These are phyloP conservation scores for Angomonas ambiguus DNA, from an alignment of 208 protist genomes.

Conservation along the genomic window DNA sequence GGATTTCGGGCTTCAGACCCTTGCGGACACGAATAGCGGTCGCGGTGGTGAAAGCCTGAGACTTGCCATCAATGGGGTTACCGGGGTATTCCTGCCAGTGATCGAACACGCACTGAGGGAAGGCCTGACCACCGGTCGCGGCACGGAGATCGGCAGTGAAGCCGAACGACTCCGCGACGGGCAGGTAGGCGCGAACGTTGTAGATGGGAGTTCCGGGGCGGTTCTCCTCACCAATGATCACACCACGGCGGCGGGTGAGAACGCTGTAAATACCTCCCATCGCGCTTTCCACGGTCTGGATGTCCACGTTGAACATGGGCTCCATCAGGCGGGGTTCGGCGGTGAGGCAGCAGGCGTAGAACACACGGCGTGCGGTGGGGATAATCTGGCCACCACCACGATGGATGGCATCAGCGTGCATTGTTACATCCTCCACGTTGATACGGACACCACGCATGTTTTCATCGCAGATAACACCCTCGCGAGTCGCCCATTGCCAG, in stretches of 20 bases:
- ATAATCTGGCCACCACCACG: conserved; percentile 98
- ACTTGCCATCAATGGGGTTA: conserved; percentile 75
- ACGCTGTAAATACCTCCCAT: conserved; percentile 96
- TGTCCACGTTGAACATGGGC: conserved; percentile 98
- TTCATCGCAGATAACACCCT: conserved; percentile 94
- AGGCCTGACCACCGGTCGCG: conserved; percentile 92
- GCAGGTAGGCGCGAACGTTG: conserved; percentile 97
- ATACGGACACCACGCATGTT: conserved; percentile 95
- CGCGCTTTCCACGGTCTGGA: conserved; percentile 93
- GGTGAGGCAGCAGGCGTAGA: conserved; percentile 94
- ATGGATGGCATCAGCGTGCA: conserved; percentile 99
- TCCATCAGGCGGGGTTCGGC: conserved; percentile 94
- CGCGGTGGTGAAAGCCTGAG: conserved; percentile 72
- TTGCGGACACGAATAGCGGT: conserved; percentile 94
- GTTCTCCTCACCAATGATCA: conserved; percentile 95
- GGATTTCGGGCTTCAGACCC: conserved; percentile 94
- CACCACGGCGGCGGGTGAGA: conserved; percentile 95
- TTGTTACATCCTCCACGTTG: conserved; percentile 96
- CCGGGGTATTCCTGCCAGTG: conserved; percentile 95
- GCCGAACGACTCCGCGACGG: conserved; percentile 99
- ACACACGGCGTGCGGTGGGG: conserved; percentile 91
- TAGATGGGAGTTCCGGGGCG: conserved; percentile 95
- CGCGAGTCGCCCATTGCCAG: conserved; percentile 95
- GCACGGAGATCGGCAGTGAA: conserved; percentile 94
- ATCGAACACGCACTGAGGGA: conserved; percentile 98